Conservation (phyloP, 192 early-diverging fungal genomes). For the Coemansia sp. region DNA sequence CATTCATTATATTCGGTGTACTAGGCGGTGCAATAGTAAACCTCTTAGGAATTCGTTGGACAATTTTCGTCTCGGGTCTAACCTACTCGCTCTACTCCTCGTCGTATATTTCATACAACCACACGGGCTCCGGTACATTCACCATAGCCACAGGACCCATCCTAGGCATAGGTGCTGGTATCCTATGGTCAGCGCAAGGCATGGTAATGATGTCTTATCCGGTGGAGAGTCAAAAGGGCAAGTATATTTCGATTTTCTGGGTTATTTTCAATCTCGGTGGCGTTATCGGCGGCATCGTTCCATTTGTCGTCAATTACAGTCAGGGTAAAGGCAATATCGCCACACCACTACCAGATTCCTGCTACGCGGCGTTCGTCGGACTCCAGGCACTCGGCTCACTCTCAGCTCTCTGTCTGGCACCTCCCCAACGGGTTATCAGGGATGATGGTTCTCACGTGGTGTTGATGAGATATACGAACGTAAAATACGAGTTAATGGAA, state of each 20-base stretch:
- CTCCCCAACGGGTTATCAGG: constrained; percentile 61
- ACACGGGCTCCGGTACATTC: constrained; percentile 59
- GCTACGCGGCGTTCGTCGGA: constrained; percentile 71
- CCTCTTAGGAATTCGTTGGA: constrained; percentile 67
- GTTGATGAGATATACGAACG: constrained; percentile 65
- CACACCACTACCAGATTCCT: constrained; percentile 66
- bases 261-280: constrained; percentile 78
- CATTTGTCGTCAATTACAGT: constrained; percentile 59
- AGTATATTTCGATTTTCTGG: constrained; percentile 80
- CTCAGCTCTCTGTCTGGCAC: constrained; percentile 62
- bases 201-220: constrained; percentile 83
- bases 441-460: constrained; percentile 67
- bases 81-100: constrained; percentile 71
- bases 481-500: constrained; percentile 59
- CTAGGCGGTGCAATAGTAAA: constrained; percentile 73
- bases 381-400: constrained; percentile 67
- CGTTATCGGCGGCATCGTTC: constrained; percentile 69
- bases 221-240: constrained; percentile 69
- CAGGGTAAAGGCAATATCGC: constrained; percentile 62
- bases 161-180: constrained; percentile 75
- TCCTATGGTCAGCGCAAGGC: constrained; percentile 71
- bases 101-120: constrained; percentile 65
- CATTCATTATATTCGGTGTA: constrained; percentile 71
- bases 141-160: constrained; percentile 71
- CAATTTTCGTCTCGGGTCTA: constrained; percentile 62